These are phyloP conservation scores for Podospora pseudoanserina DNA, from an alignment of 495 filamentous ascomycete genomes.

Conservation along the genomic window DNA sequence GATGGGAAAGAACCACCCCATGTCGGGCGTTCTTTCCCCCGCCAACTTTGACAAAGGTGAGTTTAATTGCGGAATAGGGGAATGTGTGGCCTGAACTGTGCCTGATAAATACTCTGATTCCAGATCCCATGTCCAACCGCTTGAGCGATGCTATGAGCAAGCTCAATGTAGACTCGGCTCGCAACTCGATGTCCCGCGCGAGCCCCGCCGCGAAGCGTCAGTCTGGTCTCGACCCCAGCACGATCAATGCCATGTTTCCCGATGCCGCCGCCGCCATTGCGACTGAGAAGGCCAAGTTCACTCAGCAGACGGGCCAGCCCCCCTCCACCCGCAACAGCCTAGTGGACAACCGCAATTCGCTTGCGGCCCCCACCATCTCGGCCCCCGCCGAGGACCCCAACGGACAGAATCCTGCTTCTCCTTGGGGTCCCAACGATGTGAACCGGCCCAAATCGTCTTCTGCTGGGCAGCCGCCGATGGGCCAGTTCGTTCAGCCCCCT, in stretches of 20 bases:
- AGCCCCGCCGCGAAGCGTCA: slow-evolving; percentile 70
- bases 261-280: slow-evolving; percentile 97
- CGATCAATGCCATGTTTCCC: slow-evolving; percentile 99
- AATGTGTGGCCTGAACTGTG: background rate
- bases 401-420: slow-evolving; percentile 64
- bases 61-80: slow-evolving; percentile 34
- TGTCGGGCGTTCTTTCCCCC: slow-evolving; percentile 93
- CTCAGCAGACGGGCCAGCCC: slow-evolving; percentile 85
- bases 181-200: slow-evolving; percentile 82
- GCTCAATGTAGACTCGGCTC: slow-evolving; percentile 76
- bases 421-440: slow-evolving; percentile 65
- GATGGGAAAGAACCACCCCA: slow-evolving; percentile 96
- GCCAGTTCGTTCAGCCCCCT: slow-evolving; percentile 87
- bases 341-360: slow-evolving; percentile 75
- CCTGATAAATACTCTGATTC: slow-evolving; percentile 14
- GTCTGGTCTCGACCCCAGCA: slow-evolving; percentile 84
- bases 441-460: slow-evolving; percentile 79
- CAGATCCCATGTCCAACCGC: slow-evolving; percentile 96
- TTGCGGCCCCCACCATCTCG: slow-evolving; percentile 75
- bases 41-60: slow-evolving; percentile 96
- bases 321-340: slow-evolving; percentile 94
- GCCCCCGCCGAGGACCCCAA: slow-evolving; percentile 52
- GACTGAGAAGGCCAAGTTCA: slow-evolving; percentile 95
- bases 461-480: slow-evolving; percentile 87
- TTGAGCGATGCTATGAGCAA: slow-evolving; percentile 98